A percentile compares a stretch with the other conserved stretches of the same genome.
These are phyloP conservation scores for Candida awuae DNA, from an alignment of 805 yeast species.

Conservation along the genomic window DNA sequence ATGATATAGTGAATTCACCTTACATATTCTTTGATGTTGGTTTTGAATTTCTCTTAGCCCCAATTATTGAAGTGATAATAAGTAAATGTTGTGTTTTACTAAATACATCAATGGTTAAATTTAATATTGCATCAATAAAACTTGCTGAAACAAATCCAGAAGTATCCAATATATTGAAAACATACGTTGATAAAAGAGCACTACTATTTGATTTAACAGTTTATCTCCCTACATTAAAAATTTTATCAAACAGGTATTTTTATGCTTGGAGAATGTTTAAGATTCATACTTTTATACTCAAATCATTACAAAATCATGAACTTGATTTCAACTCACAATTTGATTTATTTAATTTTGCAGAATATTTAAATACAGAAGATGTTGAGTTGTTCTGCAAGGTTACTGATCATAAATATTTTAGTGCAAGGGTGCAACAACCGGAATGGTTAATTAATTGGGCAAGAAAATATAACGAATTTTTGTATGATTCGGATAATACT, in stretches of 20 bases:
- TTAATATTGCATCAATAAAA: constrained; percentile 23
- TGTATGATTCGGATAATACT: not conserved
- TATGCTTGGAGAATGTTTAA: constrained; percentile 63
- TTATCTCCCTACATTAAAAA: constrained; percentile 24
- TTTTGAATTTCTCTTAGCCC: constrained; percentile 33
- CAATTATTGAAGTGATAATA: constrained; percentile 29
- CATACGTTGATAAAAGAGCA: constrained; percentile 5
- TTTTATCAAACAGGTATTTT: constrained; percentile 24
- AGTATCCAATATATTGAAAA: not conserved
- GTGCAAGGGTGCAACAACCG: not conserved
- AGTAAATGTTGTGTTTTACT: constrained; percentile 27
- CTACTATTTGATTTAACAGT: constrained; percentile 18
- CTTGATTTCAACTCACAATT: not conserved
- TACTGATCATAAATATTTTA: not conserved
- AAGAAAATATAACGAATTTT: not conserved
- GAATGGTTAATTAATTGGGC: not conserved
- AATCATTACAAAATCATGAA: not conserved
- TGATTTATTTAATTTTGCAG: not conserved
- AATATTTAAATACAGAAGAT: not conserved
- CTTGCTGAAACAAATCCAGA: not conserved
- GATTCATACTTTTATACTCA: constrained; percentile 33
- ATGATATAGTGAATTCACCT: constrained; percentile 27
- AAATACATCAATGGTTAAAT: constrained; percentile 22
- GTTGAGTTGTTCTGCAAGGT: not conserved
- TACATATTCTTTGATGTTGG: constrained; percentile 25